These are phyloP conservation scores for Euptelea pleiosperma DNA, from an alignment of 164 flowering plant species.

Conservation along the genomic window DNA sequence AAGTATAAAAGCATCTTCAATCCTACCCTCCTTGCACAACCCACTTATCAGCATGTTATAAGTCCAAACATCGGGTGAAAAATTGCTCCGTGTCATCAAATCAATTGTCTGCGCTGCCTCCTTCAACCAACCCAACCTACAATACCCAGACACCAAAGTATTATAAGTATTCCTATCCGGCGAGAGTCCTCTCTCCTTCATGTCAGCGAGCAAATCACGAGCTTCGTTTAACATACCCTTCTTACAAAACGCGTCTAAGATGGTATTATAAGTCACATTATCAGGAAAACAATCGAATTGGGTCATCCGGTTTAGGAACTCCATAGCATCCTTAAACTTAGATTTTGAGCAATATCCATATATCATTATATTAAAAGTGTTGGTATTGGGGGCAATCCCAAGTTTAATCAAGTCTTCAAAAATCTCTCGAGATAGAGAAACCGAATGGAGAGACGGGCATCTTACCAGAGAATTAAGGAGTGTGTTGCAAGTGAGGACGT, in stretches of 20 bases:
- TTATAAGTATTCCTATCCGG: conserved; percentile 63
- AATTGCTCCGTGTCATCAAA: conserved; percentile 47
- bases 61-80: conserved; percentile 65
- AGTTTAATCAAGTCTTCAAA: conserved; percentile 37
- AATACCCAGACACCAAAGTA: conserved; percentile 62
- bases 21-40: conserved; percentile 46
- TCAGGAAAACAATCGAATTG: conserved; percentile 48
- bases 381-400: conserved; percentile 38
- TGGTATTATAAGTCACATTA: conserved; percentile 55
- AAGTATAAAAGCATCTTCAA: conserved; percentile 57
- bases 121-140: conserved; percentile 58
- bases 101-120: conserved; percentile 57
- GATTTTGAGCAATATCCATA: conserved; percentile 47
- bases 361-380: conserved; percentile 57
- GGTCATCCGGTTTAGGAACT: conserved; percentile 42
- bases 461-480: conserved; percentile 54
- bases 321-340: conserved; percentile 48
- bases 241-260: conserved; percentile 54
- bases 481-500: conserved; percentile 52
- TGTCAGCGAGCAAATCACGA: conserved; percentile 50
- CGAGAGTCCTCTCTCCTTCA: conserved; percentile 50
- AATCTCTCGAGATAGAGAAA: too few species aligned
- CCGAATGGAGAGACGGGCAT: too few species aligned
- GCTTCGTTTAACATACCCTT: conserved; percentile 55
- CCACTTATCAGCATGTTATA: conserved; percentile 67